Conservation (phyloP, 2,329 filamentous ascomycete genomes). For the Colletotrichum melonis region DNA sequence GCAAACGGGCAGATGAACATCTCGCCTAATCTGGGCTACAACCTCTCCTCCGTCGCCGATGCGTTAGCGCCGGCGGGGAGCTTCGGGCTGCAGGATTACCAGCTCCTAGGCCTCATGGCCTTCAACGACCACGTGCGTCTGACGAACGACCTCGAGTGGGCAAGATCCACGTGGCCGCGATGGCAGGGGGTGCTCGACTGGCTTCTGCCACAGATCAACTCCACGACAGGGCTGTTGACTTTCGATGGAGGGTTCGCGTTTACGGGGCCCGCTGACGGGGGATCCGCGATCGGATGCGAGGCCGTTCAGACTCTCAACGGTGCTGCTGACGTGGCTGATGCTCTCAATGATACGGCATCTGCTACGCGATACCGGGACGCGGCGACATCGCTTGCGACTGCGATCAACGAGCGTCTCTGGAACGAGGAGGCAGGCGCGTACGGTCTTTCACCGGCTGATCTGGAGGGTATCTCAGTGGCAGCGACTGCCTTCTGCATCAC, state of each 20-base stretch:
- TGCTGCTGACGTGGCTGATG: conserved; percentile 30
- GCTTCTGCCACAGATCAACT: conserved; percentile 31
- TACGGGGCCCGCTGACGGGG: conserved; percentile 28
- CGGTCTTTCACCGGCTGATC: conserved; percentile 6
- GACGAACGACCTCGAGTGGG: conserved; percentile 35
- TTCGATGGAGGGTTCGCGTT: conserved; percentile 30
- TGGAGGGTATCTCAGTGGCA: conserved; percentile 31
- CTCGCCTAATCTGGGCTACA: conserved; percentile 32
- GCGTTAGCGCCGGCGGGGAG: background rate
- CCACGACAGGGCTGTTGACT: conserved; percentile 32
- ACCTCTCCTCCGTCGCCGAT: conserved; percentile 5
- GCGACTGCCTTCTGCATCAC: conserved; percentile 38
- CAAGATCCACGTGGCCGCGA: conserved; percentile 30
- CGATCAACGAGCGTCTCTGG: conserved; percentile 38
- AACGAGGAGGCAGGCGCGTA: conserved; percentile 37
- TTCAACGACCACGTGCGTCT: conserved; percentile 36
- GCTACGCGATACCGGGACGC: conserved; percentile 27
- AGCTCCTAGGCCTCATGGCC: conserved; percentile 37
- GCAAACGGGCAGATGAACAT: conserved; percentile 33
- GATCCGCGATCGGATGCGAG: conserved; percentile 34
- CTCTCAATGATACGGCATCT: conserved; percentile 41
- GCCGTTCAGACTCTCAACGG: conserved; percentile 31
- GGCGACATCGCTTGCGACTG: conserved; percentile 33
- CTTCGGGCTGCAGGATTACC: conserved; percentile 36
- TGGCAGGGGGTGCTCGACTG: conserved; percentile 32